phyloP scores from a whole-genome alignment of 2,329 filamentous ascomycete species.

The Cladosporium sp. region DNA sequence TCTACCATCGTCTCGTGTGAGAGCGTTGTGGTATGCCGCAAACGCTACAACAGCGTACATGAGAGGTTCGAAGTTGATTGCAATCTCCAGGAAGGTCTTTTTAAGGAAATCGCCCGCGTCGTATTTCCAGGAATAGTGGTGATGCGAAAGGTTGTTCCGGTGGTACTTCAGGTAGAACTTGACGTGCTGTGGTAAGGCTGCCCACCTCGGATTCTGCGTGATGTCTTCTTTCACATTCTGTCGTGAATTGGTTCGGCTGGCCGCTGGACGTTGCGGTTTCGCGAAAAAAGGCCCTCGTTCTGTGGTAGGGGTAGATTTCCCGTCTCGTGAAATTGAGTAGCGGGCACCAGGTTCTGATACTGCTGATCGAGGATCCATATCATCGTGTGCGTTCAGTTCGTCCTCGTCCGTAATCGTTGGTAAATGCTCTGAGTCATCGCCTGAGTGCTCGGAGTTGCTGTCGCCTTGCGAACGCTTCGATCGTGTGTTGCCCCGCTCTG shows the following conservation, averaged over 20 bases:
- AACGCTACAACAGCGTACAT: conserved; percentile 85
- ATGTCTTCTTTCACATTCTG: conserved; percentile 20
- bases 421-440: conserved; percentile 43
- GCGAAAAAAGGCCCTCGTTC: conserved; percentile 40
- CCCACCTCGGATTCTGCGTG: conserved; percentile 23
- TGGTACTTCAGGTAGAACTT: conserved; percentile 76
- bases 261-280: conserved; percentile 14
- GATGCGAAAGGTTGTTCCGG: conserved; percentile 66
- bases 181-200: conserved; percentile 51
- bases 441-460: conserved; percentile 45
- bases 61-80: conserved; percentile 70
- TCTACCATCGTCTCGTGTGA: conserved; percentile 63
- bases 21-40: conserved; percentile 75
- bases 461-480: conserved; percentile 39
- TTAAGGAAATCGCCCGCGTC: conserved; percentile 69
- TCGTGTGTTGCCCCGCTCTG: conserved; percentile 42
- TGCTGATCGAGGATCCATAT: conserved; percentile 20
- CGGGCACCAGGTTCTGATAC: conserved; percentile 15
- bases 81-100: conserved; percentile 62
- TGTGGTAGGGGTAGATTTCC: conserved; percentile 47
- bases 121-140: conserved; percentile 74
- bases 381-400: conserved; percentile 37
- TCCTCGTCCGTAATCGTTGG: conserved; percentile 41
- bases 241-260: conserved; percentile 17
- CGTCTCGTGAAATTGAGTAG: conserved; percentile 28